These are phyloP conservation scores for Crucibulum laeve DNA, from an alignment of 768 basidiomycete genomes.

Conservation along the genomic window DNA sequence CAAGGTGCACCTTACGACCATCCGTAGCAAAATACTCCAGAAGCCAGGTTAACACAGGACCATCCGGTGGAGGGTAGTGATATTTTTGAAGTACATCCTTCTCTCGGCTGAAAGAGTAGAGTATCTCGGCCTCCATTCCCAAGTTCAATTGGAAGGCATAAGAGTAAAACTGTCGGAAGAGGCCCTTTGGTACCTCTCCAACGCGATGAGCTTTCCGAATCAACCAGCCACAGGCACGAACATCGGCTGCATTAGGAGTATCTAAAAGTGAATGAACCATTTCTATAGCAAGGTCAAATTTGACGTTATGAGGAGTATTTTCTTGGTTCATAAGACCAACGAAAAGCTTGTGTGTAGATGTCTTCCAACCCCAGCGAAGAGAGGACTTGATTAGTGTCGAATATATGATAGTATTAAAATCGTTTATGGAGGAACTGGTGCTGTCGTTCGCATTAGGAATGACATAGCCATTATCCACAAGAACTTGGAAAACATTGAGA, in stretches of 20 bases:
- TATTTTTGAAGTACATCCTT: slow-evolving; percentile 21
- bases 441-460: slow-evolving; percentile 41
- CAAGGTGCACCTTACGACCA: slow-evolving; percentile 38
- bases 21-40: slow-evolving; percentile 36
- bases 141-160: slow-evolving; percentile 24
- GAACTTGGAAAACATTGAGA: slow-evolving; percentile 42
- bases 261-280: slow-evolving; percentile 38
- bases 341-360: slow-evolving; percentile 36
- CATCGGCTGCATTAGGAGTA: slow-evolving; percentile 26
- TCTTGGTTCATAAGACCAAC: slow-evolving; percentile 17
- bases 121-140: slow-evolving; percentile 29
- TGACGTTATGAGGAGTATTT: slow-evolving; percentile 11
- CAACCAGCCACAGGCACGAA: slow-evolving; percentile 34
- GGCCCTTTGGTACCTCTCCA: slow-evolving; percentile 34
- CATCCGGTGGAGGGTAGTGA: slow-evolving; percentile 48
- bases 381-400: slow-evolving; percentile 48
- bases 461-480: slow-evolving; percentile 40
- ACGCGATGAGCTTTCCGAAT: slow-evolving; percentile 32
- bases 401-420: slow-evolving; percentile 44
- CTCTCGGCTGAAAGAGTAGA: slow-evolving; percentile 45
- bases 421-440: slow-evolving; percentile 27
- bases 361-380: slow-evolving; percentile 50
- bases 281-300: slow-evolving; percentile 35
- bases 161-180: slow-evolving; percentile 45
- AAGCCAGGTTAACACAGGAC: slow-evolving; percentile 45